Evolutionary conservation across 306 rosid genomes (phyloP).

Genomic region (Rosa lucieae): DNA sequence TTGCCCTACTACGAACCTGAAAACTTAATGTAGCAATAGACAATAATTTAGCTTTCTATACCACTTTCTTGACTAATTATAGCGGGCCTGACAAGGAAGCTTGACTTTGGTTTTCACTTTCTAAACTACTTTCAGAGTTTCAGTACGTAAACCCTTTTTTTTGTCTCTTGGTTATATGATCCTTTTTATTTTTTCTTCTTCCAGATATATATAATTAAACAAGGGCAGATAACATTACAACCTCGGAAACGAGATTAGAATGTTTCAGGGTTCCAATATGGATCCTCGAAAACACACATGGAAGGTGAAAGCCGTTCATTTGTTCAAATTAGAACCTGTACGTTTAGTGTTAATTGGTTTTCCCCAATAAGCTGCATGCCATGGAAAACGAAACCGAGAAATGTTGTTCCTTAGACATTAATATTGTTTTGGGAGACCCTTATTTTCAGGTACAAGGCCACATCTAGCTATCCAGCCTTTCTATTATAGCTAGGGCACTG

Average conservation of each 20-base stretch:
- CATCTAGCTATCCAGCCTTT: neutral
- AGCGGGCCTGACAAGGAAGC: neutral
- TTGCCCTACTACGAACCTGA: neutral
- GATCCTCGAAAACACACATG: neutral
- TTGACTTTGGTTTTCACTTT: neutral
- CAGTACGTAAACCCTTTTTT: neutral
- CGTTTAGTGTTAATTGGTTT: neutral
- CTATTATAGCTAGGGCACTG: conserved; percentile 11
- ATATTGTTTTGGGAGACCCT: conserved; percentile 9
- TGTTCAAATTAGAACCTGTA: neutral
- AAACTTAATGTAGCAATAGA: neutral
- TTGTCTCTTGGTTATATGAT: neutral
- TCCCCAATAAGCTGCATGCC: neutral
- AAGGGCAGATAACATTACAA: neutral
- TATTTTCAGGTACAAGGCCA: conserved; percentile 22
- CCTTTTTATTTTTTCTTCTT: neutral
- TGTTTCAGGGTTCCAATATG: neutral
- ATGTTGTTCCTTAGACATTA: conserved; percentile 5
- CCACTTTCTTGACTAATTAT: neutral
- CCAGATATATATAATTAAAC: neutral
- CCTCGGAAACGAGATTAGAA: neutral
- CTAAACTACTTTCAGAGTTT: neutral
- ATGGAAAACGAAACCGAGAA: neutral
- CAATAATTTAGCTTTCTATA: neutral
- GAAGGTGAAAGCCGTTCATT: neutral